phyloP scores from a whole-genome alignment of 2,329 filamentous ascomycete genomes.

The Aspergillus fructus region DNA sequence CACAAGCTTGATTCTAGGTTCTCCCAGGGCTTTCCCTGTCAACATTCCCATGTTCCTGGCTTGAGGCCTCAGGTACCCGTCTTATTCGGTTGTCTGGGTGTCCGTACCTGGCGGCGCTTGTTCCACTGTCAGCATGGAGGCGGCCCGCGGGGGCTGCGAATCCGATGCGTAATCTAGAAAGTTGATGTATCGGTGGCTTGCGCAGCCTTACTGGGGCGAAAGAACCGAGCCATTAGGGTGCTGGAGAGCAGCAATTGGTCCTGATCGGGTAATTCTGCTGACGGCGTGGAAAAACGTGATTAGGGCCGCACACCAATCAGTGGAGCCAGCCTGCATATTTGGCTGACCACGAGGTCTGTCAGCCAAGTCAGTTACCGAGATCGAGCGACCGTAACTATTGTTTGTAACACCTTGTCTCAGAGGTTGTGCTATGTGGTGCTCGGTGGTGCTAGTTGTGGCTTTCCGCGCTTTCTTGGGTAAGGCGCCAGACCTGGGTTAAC shows the following conservation, averaged over 20 bases:
- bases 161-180: neutral
- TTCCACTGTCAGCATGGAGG: neutral
- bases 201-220: slow-evolving; percentile 22
- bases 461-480: slow-evolving; percentile 9
- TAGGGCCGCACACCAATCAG: slow-evolving; percentile 15
- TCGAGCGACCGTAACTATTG: slow-evolving; percentile 4
- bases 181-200: slow-evolving; percentile 11
- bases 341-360: slow-evolving; percentile 22
- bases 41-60: neutral
- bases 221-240: slow-evolving; percentile 8
- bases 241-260: neutral
- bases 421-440: slow-evolving; percentile 4
- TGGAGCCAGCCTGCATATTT: slow-evolving; percentile 19
- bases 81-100: neutral
- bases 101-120: slow-evolving; percentile 1
- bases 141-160: neutral
- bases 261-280: slow-evolving; percentile 1
- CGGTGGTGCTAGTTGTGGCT: too few species aligned
- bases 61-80: neutral
- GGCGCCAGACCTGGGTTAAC: neutral
- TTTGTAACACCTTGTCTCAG: slow-evolving; percentile 13
- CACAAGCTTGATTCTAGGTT: neutral
- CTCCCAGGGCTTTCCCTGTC: neutral
- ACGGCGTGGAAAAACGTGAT: slow-evolving; percentile 18
- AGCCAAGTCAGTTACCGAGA: slow-evolving; percentile 2